Conservation (phyloP, 768 basidiomycete genomes). For the Tricholoma terreum region DNA sequence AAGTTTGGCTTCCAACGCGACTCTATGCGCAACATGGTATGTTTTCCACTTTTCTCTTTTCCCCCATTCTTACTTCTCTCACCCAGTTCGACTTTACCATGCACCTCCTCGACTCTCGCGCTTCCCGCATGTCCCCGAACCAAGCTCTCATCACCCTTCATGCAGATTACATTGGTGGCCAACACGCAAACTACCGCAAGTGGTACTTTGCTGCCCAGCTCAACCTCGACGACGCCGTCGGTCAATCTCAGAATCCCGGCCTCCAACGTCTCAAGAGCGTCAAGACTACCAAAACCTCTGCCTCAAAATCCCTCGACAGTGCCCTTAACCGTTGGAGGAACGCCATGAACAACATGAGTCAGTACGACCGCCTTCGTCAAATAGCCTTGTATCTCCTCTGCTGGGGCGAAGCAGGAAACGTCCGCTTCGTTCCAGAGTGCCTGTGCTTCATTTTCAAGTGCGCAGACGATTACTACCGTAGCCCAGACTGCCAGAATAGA, state of each 20-base stretch:
- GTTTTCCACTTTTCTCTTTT: conserved; percentile 19
- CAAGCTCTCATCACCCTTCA: conserved; percentile 96
- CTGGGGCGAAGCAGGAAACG: conserved; percentile 98
- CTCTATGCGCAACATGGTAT: conserved; percentile 92
- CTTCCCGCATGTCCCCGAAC: conserved; percentile 97
- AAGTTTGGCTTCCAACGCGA: conserved; percentile 99
- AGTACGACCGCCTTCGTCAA: conserved; percentile 96
- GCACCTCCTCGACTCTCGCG: conserved; percentile 95
- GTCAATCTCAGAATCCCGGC: conserved; percentile 91
- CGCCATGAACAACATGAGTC: conserved; percentile 99
- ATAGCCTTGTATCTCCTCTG: conserved; percentile 94
- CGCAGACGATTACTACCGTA: conserved; percentile 98
- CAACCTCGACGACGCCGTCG: conserved; percentile 98
- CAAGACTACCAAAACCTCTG: conserved; percentile 52
- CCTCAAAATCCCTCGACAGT: conserved; percentile 82
- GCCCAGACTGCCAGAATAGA: conserved; percentile 94
- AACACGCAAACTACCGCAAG: conserved; percentile 98
- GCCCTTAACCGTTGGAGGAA: conserved; percentile 95
- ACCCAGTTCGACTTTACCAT: conserved; percentile 92
- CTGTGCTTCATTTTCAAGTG: conserved; percentile 99
- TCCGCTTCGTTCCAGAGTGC: conserved; percentile 95
- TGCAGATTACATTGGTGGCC: conserved; percentile 98
- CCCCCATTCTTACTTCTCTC: conserved; percentile 10
- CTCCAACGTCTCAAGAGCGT: conserved; percentile 85
- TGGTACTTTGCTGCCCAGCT: conserved; percentile 99